Evolutionary conservation across 352 stramenopile genomes (phyloP), one percentile per base, ranked within the genome.

Genomic region (Globisporangium takayamanum): DNA sequence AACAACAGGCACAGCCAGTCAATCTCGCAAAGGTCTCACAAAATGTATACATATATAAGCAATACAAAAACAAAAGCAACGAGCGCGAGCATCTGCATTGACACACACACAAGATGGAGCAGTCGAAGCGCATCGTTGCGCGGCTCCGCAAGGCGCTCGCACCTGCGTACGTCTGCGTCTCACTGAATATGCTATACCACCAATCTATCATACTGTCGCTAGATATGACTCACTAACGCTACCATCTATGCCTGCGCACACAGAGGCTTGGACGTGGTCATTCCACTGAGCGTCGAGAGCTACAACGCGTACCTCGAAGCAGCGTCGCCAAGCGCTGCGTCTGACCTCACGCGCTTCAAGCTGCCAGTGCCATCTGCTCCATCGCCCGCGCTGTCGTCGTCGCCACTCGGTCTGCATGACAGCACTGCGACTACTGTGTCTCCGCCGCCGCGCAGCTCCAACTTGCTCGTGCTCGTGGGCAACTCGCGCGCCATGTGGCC

Each of bases 231-330:
- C 22, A 22, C 22, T 22, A 22, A 22, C 22, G 22, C 22, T 22
- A 22, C 22, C 22, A 22, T 22, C 22, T 22, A 22, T 22, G 22
- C 22, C 22, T 22, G 22, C 22, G 28, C 11, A 44, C 39, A 18
- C 49, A 91, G 80, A 18, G 80, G 80, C 3, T 57, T 91, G 16
- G 80, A 91, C 52, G 68, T 91, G 18, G 55, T 91, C 44, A 84
- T 87, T 56, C 80, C 80, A 44, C 59, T 87, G 44, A 82, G 69
- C 12, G 64, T 86, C 28, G 80, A 85, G 64, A 67, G 62, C 55
- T 91, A 91, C 73, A 91, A 91, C 53, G 62, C 59, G 14, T 77
- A 73, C 50, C 63, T 88, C 41, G 69, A 71, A 3, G 57, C 25
- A 6, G 41, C 64, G 15, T 49, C 69, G 18, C 30, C 60, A n/a